Evolutionary conservation across 1,139 yeast species (phyloP).

Genomic region (Casaregolazyma suthepensis): DNA sequence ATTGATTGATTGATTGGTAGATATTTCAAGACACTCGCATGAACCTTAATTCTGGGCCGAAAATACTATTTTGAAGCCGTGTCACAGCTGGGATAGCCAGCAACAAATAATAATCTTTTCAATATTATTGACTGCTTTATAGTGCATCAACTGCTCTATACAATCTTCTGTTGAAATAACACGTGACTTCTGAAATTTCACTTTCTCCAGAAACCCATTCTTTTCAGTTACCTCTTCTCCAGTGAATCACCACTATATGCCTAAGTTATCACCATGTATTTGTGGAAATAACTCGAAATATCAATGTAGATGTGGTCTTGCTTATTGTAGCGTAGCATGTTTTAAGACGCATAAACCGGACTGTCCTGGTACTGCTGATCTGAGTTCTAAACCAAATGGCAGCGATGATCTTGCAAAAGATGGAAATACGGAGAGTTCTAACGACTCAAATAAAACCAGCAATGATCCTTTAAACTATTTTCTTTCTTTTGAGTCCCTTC

Average conservation of each 20-base stretch:
- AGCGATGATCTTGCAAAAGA: background rate
- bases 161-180: background rate
- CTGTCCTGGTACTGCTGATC: constrained; percentile 3
- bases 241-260: background rate
- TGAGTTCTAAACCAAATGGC: background rate
- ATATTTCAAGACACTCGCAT: background rate
- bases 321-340: constrained; percentile 6
- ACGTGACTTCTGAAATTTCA: background rate
- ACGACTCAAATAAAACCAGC: constrained; percentile 1
- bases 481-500: constrained; percentile 33
- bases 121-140: no score
- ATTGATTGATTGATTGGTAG: background rate
- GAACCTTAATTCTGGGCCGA: background rate
- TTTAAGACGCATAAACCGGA: constrained; percentile 6
- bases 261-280: background rate
- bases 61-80: no score
- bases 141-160: no score
- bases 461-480: constrained; percentile 1
- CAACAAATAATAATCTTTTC: no score
- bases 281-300: constrained; percentile 7
- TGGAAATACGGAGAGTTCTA: background rate
- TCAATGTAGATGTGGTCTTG: constrained; percentile 2
- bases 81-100: no score
- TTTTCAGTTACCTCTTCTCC: background rate
- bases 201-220: background rate